phyloP scores from a whole-genome alignment of 257 asterid genomes.

The Asclepias syriaca region DNA sequence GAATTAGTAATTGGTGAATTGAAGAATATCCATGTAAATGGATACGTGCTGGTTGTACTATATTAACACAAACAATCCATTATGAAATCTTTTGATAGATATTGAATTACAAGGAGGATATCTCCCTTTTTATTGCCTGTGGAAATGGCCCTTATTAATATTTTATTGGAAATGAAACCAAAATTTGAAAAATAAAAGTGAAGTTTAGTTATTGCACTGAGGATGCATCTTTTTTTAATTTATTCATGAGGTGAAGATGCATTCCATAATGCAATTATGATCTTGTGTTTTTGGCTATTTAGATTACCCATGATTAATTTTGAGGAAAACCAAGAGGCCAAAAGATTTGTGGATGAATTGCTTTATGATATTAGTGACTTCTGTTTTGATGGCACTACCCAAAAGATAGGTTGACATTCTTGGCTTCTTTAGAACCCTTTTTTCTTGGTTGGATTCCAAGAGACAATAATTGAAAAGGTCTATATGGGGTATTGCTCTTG shows the following conservation, averaged over 20 bases:
- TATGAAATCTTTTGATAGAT: background rate
- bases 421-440: background rate
- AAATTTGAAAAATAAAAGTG: no score
- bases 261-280: background rate
- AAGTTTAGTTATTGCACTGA: background rate
- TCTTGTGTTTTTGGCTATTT: background rate
- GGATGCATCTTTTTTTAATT: background rate
- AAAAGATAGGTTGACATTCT: background rate
- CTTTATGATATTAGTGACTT: background rate
- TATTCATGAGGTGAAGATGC: background rate
- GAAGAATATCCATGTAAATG: background rate
- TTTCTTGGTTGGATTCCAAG: background rate
- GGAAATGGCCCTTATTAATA: background rate
- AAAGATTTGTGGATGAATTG: background rate
- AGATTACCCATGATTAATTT: background rate
- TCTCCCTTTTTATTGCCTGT: background rate
- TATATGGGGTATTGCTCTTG: background rate
- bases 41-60: constrained; percentile 3
- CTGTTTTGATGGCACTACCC: background rate
- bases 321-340: background rate
- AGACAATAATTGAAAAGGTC: background rate
- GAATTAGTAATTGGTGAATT: background rate
- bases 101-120: background rate
- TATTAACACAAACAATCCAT: background rate
- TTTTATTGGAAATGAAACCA: background rate